A percentile compares a stretch with the other conserved stretches of the same genome.
Evolutionary conservation across 1,284 basidiomycete species (phyloP).

Genomic region (Rhodotorula sp.): DNA sequence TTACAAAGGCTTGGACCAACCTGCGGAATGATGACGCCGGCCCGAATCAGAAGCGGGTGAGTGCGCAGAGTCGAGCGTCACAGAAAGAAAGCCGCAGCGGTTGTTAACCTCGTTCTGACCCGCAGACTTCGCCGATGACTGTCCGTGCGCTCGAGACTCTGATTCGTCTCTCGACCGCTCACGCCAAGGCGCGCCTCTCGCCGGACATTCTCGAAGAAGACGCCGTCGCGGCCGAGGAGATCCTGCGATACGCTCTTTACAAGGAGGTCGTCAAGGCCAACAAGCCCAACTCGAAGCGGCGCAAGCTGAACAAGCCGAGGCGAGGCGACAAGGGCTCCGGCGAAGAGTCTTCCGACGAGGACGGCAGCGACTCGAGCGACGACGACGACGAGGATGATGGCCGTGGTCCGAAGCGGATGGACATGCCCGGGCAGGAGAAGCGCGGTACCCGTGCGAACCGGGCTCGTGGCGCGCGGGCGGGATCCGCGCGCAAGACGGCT

Average conservation of each 20-base stretch:
- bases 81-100: background rate
- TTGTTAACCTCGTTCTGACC: background rate
- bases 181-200: conserved; percentile 92
- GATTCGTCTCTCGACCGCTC: conserved; percentile 95
- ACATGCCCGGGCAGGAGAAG: conserved; percentile 8
- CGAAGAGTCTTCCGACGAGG: conserved; percentile 61
- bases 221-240: conserved; percentile 86
- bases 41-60: conserved; percentile 81
- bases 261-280: conserved; percentile 82
- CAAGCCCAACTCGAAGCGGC: conserved; percentile 57
- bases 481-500: background rate
- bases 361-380: conserved; percentile 56
- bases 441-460: conserved; percentile 1
- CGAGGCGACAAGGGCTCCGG: conserved; percentile 53
- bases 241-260: conserved; percentile 95
- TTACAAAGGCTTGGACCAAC: conserved; percentile 87
- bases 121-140: conserved; percentile 89
- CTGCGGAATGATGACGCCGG: conserved; percentile 90
- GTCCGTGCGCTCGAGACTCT: conserved; percentile 98
- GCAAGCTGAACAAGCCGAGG: conserved; percentile 50
- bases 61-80: conserved; percentile 35
- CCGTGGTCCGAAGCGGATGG: conserved; percentile 20
- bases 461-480: conserved; percentile 5
- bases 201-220: conserved; percentile 79
- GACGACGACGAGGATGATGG: conserved; percentile 30